phyloP scores from a whole-genome alignment of 73 alveolate genomes.

The Blepharisma japonicum region DNA sequence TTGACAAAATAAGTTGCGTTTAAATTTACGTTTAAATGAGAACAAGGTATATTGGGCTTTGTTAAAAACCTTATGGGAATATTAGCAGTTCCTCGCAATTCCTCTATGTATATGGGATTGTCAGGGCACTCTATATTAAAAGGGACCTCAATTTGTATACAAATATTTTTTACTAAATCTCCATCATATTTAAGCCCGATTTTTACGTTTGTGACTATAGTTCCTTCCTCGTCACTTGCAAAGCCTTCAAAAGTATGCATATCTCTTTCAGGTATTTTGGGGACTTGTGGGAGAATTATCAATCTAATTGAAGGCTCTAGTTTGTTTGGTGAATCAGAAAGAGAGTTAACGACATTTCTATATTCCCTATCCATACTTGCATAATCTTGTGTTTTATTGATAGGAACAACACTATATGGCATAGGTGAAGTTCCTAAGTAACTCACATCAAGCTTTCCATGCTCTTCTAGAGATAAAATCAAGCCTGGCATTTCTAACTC shows the following conservation, averaged over 20 bases:
- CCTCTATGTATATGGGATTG: background rate
- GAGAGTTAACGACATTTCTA: background rate
- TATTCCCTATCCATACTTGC: constrained; percentile 22
- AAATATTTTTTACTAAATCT: background rate
- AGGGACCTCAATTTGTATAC: background rate
- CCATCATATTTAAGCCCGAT: background rate
- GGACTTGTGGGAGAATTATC: background rate
- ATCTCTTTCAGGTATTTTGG: background rate
- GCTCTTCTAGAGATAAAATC: constrained; percentile 49
- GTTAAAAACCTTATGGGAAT: background rate
- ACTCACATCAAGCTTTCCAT: constrained; percentile 53
- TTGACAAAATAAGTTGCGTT: constrained; percentile 7
- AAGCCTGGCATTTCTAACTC: constrained; percentile 45
- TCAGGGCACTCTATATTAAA: constrained; percentile 19
- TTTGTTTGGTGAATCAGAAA: background rate
- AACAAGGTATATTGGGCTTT: background rate
- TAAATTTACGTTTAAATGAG: background rate
- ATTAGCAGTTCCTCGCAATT: background rate
- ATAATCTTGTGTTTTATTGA: background rate
- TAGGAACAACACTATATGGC: constrained; percentile 25
- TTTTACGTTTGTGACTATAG: constrained; percentile 16
- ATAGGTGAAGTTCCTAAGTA: constrained; percentile 63
- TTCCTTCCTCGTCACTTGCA: background rate
- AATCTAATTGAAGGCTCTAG: background rate
- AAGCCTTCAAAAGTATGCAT: constrained; percentile 16